A percentile compares a stretch with the other conserved stretches of the same genome.
phyloP scores from a whole-genome alignment of 2,329 filamentous ascomycete species.

The Metarhizium album region DNA sequence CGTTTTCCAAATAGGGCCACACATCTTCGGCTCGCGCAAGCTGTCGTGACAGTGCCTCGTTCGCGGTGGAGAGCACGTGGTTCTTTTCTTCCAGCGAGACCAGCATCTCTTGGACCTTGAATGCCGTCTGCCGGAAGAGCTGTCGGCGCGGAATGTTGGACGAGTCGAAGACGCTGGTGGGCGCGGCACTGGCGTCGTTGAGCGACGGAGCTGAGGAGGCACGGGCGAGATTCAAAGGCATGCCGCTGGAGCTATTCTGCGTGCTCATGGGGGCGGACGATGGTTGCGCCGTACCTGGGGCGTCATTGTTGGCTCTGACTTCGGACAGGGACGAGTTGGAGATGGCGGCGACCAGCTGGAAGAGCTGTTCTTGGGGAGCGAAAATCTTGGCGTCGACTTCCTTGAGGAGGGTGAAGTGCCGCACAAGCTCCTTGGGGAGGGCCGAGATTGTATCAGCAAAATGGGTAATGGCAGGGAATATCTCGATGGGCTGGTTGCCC shows the following conservation, averaged over 20 bases:
- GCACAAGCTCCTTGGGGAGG: conserved; percentile 86
- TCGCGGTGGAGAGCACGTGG: conserved; percentile 86
- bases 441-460: conserved; percentile 91
- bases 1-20: conserved; percentile 73
- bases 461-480: conserved; percentile 55
- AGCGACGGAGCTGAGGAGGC: conserved; percentile 26
- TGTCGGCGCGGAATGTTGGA: conserved; percentile 57
- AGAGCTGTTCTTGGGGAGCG: conserved; percentile 72
- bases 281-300: conserved; percentile 29
- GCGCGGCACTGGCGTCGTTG: conserved; percentile 28
- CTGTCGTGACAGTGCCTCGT: conserved; percentile 78
- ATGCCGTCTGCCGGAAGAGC: conserved; percentile 67
- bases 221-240: conserved; percentile 23
- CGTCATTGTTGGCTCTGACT: conserved; percentile 32
- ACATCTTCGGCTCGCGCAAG: conserved; percentile 76
- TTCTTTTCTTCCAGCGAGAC: conserved; percentile 95
- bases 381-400: conserved; percentile 97
- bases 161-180: conserved; percentile 36
- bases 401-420: conserved; percentile 90
- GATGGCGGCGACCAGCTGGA: conserved; percentile 60
- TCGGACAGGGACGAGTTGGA: conserved; percentile 39
- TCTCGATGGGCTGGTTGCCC: conserved; percentile 51
- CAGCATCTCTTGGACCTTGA: conserved; percentile 73
- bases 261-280: conserved; percentile 37
- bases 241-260: conserved; percentile 36